These are phyloP conservation scores for Boletus reticuloceps DNA, from an alignment of 768 basidiomycete species.

Conservation along the genomic window DNA sequence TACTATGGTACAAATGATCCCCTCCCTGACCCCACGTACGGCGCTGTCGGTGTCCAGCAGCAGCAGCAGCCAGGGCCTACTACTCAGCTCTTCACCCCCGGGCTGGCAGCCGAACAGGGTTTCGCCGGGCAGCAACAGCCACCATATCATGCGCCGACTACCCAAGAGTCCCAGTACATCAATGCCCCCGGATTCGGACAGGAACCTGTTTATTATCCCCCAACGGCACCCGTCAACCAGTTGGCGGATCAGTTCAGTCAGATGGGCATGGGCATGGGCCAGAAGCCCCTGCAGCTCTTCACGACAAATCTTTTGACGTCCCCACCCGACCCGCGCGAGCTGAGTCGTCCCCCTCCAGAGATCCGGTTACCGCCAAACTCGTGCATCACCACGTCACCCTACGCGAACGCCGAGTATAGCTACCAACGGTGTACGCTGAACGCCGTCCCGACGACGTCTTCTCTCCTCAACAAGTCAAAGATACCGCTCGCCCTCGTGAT, in stretches of 20 bases:
- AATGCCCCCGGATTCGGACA: slow-evolving; percentile 45
- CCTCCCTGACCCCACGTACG: slow-evolving; percentile 46
- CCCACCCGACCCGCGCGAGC: slow-evolving; percentile 86
- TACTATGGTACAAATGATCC: slow-evolving; percentile 62
- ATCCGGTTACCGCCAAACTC: slow-evolving; percentile 86
- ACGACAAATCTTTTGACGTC: slow-evolving; percentile 92
- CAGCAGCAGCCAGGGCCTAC: slow-evolving; percentile 33
- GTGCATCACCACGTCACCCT: slow-evolving; percentile 71
- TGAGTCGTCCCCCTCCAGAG: slow-evolving; percentile 81
- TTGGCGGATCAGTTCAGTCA: slow-evolving; percentile 83
- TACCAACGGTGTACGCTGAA: slow-evolving; percentile 93
- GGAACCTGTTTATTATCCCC: slow-evolving; percentile 38
- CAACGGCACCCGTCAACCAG: slow-evolving; percentile 48
- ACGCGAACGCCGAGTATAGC: slow-evolving; percentile 82
- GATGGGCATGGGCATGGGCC: slow-evolving; percentile 92
- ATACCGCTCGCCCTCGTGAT: slow-evolving; percentile 86
- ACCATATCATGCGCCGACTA: slow-evolving; percentile 49
- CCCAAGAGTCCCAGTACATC: slow-evolving; percentile 42
- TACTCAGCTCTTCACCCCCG: slow-evolving; percentile 81
- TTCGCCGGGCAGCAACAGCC: slow-evolving; percentile 61
- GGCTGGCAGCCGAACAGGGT: slow-evolving; percentile 66
- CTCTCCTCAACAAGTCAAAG: slow-evolving; percentile 85
- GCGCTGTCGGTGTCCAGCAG: slow-evolving; percentile 33
- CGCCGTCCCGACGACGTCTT: slow-evolving; percentile 88
- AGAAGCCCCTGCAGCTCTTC: slow-evolving; percentile 73